A percentile compares a stretch with the other conserved stretches of the same genome.
Conservation (phyloP, 371 early-diverging fungal species). For the Encephalitozoon romaleae region DNA sequence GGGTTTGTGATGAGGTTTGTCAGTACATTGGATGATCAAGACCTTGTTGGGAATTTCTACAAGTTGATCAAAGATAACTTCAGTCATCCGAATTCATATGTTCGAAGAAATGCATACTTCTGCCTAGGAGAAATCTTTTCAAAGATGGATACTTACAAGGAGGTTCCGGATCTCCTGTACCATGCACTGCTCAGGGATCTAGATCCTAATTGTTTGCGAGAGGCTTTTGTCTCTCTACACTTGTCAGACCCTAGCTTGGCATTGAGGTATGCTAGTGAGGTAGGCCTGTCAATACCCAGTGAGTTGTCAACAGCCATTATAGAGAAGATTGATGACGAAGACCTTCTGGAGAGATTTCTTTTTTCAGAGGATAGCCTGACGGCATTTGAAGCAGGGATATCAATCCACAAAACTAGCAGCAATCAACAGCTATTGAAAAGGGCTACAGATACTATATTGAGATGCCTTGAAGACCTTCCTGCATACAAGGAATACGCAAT, state of each 20-base stretch:
- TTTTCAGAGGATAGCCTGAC: background rate
- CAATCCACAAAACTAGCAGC: background rate
- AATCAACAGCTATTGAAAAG: background rate
- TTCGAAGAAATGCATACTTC: constrained; percentile 86
- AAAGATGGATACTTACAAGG: constrained; percentile 25
- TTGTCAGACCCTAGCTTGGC: background rate
- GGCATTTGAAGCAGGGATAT: constrained; percentile 19
- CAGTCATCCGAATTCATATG: constrained; percentile 86
- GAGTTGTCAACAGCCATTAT: constrained; percentile 37
- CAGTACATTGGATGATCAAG: constrained; percentile 79
- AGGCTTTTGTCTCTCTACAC: constrained; percentile 47
- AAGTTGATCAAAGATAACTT: constrained; percentile 54
- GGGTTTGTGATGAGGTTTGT: constrained; percentile 83
- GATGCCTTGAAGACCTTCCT: constrained; percentile 1
- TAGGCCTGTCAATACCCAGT: constrained; percentile 20
- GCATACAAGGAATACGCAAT: background rate
- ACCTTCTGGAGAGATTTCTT: constrained; percentile 20
- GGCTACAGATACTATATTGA: constrained; percentile 1
- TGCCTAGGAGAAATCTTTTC: constrained; percentile 31
- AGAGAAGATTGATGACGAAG: constrained; percentile 13
- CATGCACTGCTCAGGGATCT: constrained; percentile 38
- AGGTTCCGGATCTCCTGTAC: constrained; percentile 27
- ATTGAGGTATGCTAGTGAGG: background rate
- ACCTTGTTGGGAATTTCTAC: constrained; percentile 62
- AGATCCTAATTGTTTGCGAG: constrained; percentile 42